A percentile compares a stretch with the other conserved stretches of the same genome.
phyloP scores from a whole-genome alignment of 164 flowering plant species.

The Macadamia tetraphylla region DNA sequence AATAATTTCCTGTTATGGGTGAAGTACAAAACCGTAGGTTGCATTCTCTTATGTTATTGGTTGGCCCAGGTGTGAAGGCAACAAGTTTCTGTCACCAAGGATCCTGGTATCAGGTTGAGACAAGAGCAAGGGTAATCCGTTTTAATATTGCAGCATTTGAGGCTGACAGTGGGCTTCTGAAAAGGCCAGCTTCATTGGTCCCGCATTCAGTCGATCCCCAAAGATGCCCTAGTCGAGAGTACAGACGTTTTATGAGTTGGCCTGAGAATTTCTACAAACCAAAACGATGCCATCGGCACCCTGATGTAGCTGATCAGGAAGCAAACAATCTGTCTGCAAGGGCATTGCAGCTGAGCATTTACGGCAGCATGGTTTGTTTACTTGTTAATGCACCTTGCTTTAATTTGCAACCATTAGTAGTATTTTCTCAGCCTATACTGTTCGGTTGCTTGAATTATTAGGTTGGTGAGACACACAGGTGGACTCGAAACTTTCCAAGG shows the following conservation, averaged over 20 bases:
- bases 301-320: conserved; percentile 23
- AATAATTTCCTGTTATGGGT: too few species aligned
- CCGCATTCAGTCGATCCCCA: conserved; percentile 45
- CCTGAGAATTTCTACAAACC: conserved; percentile 49
- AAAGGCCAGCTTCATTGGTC: conserved; percentile 40
- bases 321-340: conserved; percentile 45
- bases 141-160: conserved; percentile 55
- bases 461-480: conserved; percentile 21
- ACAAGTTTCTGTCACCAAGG: conserved; percentile 56
- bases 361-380: conserved; percentile 61
- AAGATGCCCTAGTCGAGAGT: conserved; percentile 46
- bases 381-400: neutral
- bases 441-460: conserved; percentile 9
- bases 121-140: conserved; percentile 74
- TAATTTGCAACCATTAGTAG: neutral
- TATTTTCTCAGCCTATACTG: neutral
- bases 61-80: conserved; percentile 29
- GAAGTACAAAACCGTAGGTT: too few species aligned
- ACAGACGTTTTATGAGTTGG: conserved; percentile 80
- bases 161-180: conserved; percentile 29
- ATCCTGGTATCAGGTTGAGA: conserved; percentile 52
- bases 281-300: conserved; percentile 13
- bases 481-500: conserved; percentile 31
- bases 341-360: conserved; percentile 69
- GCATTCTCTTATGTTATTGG: neutral